phyloP scores from a whole-genome alignment of 768 basidiomycete genomes.

The Kondoa malvinella region DNA sequence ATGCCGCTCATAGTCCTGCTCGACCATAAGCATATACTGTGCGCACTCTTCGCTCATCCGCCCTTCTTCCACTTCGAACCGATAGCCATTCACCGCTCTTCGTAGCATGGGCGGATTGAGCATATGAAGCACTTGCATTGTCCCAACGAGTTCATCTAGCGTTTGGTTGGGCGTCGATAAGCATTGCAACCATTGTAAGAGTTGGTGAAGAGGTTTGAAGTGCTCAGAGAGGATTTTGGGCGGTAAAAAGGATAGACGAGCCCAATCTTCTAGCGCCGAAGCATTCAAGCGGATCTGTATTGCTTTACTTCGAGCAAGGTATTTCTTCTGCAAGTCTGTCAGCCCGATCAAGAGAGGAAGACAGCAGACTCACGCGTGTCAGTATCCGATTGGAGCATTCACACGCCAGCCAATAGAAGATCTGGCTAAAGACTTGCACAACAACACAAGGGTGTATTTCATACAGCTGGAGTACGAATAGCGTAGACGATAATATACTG shows the following conservation, averaged over 20 bases:
- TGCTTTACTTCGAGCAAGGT: conserved; percentile 78
- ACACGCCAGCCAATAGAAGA: conserved; percentile 95
- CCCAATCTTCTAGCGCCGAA: conserved; percentile 76
- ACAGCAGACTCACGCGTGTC: conserved; percentile 18
- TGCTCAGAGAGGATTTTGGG: conserved; percentile 53
- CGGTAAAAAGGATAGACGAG: conserved; percentile 61
- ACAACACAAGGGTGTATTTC: conserved; percentile 64
- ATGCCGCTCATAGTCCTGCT: conserved; percentile 4
- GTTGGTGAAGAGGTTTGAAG: conserved; percentile 64
- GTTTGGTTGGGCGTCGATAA: conserved; percentile 62
- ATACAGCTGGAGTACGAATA: conserved; percentile 64
- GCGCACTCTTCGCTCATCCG: conserved; percentile 88
- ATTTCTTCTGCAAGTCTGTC: conserved; percentile 80
- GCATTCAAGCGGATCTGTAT: conserved; percentile 79
- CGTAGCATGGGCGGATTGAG: conserved; percentile 96
- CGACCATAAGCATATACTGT: neutral
- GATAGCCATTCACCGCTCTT: conserved; percentile 65
- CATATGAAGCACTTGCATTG: conserved; percentile 66
- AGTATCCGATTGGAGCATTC: conserved; percentile 38
- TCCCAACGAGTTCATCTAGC: conserved; percentile 72
- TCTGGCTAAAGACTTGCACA: conserved; percentile 85
- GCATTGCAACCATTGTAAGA: conserved; percentile 72
- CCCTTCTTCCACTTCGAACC: conserved; percentile 80
- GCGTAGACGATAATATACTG: conserved; percentile 64
- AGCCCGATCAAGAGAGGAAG: conserved; percentile 35